Percentiles rank a stretch among this genome's conserved stretches.
phyloP scores from a whole-genome alignment of 83 land plant species.

The Thuja plicata region DNA sequence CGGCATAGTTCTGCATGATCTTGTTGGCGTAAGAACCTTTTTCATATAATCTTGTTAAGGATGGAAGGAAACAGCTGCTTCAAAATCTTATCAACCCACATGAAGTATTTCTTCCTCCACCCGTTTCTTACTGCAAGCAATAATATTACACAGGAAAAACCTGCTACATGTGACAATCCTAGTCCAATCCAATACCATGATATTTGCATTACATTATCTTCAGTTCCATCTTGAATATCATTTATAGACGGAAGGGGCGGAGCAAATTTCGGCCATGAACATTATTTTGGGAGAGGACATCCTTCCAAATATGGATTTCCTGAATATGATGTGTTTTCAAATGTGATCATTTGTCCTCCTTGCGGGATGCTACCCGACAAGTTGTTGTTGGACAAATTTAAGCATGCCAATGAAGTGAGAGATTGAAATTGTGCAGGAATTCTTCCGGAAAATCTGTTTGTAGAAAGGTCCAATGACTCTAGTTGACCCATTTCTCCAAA shows the following conservation, averaged over 20 bases:
- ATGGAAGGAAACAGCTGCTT: background rate
- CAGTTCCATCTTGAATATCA: background rate
- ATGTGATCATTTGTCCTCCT: too few relatives aligned
- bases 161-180: background rate
- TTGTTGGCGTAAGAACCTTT: background rate
- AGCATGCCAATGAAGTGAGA: background rate
- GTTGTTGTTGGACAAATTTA: constrained; percentile 1
- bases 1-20: background rate
- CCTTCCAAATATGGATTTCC: background rate
- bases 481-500: background rate
- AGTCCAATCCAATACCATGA: background rate
- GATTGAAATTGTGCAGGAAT: background rate
- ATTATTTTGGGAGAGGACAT: background rate
- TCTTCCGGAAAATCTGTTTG: background rate
- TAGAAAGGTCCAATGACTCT: too few relatives aligned
- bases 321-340: too few relatives aligned
- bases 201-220: background rate
- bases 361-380: background rate
- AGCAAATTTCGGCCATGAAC: background rate
- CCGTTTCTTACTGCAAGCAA: background rate
- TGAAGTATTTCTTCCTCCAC: background rate
- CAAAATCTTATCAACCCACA: background rate
- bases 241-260: background rate
- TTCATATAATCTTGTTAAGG: background rate
- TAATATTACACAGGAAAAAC: background rate